Evolutionary conservation across 1,284 basidiomycete species (phyloP).

Genomic region (Sporisorium graminicola): DNA sequence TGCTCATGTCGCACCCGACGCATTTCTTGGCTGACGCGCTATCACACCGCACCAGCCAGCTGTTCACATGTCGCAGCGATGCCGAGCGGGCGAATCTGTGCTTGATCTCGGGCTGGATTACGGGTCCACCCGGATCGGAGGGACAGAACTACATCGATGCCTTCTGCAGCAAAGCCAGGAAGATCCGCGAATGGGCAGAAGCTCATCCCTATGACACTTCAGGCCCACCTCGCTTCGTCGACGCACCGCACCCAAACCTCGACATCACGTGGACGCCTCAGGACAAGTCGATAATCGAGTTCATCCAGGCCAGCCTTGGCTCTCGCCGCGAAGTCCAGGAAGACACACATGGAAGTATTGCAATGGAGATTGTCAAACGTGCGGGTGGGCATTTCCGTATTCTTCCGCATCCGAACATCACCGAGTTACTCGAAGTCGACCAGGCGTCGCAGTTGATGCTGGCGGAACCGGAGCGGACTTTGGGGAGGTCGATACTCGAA

Average conservation of each 20-base stretch:
- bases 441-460: slow-evolving; percentile 13
- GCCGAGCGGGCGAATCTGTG: slow-evolving; percentile 76
- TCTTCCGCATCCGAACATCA: slow-evolving; percentile 25
- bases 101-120: slow-evolving; percentile 75
- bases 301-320: slow-evolving; percentile 77
- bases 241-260: slow-evolving; percentile 10
- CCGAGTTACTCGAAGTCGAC: slow-evolving; percentile 13
- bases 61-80: slow-evolving; percentile 79
- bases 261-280: slow-evolving; percentile 73
- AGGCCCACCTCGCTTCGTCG: slow-evolving; percentile 73
- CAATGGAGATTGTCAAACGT: slow-evolving; percentile 77
- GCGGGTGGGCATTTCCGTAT: slow-evolving; percentile 69
- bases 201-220: slow-evolving; percentile 74
- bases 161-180: slow-evolving; percentile 69
- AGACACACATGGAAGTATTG: slow-evolving; percentile 76
- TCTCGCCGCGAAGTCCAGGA: slow-evolving; percentile 76
- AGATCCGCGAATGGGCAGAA: slow-evolving; percentile 30
- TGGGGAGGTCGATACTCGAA: slow-evolving; percentile 26
- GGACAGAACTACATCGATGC: slow-evolving; percentile 35
- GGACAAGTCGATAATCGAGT: slow-evolving; percentile 78
- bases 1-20: slow-evolving; percentile 77
- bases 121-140: slow-evolving; percentile 46
- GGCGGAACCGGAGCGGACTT: background rate
- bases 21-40: slow-evolving; percentile 77
- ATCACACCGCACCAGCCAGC: slow-evolving; percentile 75